Base-by-base conservation (phyloP, 1,139 yeast species). In the Lodderomyces parapsilosis region DNA sequence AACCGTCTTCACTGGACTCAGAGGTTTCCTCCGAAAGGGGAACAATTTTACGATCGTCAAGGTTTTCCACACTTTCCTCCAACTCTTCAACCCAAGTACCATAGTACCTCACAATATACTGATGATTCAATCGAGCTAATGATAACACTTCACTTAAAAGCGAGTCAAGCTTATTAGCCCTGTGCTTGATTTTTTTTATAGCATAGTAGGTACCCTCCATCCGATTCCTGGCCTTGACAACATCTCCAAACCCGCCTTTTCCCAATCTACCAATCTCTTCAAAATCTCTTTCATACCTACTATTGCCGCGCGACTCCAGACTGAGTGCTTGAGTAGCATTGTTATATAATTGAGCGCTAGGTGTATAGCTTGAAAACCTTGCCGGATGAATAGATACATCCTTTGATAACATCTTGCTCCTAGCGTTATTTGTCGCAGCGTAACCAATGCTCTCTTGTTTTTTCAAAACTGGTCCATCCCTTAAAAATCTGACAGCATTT, bases 241-340 rank as follows among this genome's bases (percentile, higher is more conserved):
- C 99, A 59, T 91, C 96, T 7, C 99, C 99, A 66, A 86, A 94
- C 0, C 96, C 99, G 27, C 99, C 99, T 55, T 84, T 81, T 2
- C 99, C 99, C n/a, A 94, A 65, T 19, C 82, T 78, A 0, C 94
- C 94, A 37, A 90, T 86, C 59, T 93, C 99, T 62, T 93, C 99
- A 62, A 94, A 94, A 59, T 94, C 99, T 45, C 78, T 57, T 39
- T 65, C 71, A 44, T 72, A 73, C 38, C 78, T 47, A 2, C 73
- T 51, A 32, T 44, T 51, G 31, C 41, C 31, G 33, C 39, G 40
- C 8, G 33, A 7, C n/a, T 30, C 33, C 33, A 30, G 33, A 30
- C 20, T 10, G 7, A 15, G 33, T 35, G 38, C 25, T 6, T 15
- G 5, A 6, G 14, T 13, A 3, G 33, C 6, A 17, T 19, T 15